Evolutionary conservation across 805 yeast genomes (phyloP).

Genomic region (Saccharomycopsis microspora): DNA sequence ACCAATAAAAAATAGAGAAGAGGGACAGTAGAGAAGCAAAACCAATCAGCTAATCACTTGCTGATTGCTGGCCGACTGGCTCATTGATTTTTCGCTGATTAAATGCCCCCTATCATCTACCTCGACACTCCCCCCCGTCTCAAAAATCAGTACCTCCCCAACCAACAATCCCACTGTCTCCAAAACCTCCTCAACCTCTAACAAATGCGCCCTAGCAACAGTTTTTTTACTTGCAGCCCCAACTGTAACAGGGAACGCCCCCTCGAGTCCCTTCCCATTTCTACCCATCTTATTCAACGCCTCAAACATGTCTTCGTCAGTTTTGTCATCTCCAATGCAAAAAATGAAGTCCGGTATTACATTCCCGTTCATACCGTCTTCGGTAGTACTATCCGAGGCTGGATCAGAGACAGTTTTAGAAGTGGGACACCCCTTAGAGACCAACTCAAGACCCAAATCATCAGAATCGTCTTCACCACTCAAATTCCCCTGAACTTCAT

Average conservation of each 20-base stretch:
- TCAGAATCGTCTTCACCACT: not conserved
- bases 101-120: slow-evolving; percentile 67
- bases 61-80: too few species aligned
- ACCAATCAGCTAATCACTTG: too few species aligned
- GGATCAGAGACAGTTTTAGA: not conserved
- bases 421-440: not conserved
- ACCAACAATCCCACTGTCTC: slow-evolving; percentile 73
- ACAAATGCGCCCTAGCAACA: slow-evolving; percentile 72
- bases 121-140: slow-evolving; percentile 65
- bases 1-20: too few species aligned
- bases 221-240: slow-evolving; percentile 88
- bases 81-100: too few species aligned
- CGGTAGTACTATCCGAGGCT: not conserved
- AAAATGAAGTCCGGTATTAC: slow-evolving; percentile 63
- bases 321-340: slow-evolving; percentile 91
- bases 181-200: slow-evolving; percentile 74
- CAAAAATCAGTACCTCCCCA: slow-evolving; percentile 71
- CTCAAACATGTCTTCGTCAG: slow-evolving; percentile 96
- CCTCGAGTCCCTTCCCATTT: slow-evolving; percentile 26
- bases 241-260: slow-evolving; percentile 78
- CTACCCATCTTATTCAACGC: slow-evolving; percentile 49
- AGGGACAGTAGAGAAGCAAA: too few species aligned
- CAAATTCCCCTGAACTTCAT: not conserved
- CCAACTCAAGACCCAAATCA: too few species aligned
- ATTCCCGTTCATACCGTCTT: not conserved